Conservation (phyloP, 371 early-diverging fungal species). For the Zychaea mexicana region DNA sequence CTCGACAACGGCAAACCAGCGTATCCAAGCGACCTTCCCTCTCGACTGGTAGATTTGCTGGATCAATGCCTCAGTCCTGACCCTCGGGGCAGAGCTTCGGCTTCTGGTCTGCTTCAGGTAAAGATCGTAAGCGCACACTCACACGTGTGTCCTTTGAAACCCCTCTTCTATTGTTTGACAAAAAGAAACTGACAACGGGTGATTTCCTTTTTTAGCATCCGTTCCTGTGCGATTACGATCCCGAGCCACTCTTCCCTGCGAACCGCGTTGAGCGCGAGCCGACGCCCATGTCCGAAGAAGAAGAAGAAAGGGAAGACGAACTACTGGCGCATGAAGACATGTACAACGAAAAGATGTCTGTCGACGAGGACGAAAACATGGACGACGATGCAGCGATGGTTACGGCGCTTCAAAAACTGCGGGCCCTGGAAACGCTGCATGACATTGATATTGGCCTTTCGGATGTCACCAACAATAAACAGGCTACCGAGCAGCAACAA, state of each 20-base stretch:
- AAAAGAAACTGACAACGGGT: constrained; percentile 1
- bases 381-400: constrained; percentile 23
- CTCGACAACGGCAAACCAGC: constrained; percentile 36
- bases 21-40: constrained; percentile 41
- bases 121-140: not conserved
- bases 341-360: constrained; percentile 4
- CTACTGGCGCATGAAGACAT: constrained; percentile 4
- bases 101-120: constrained; percentile 40
- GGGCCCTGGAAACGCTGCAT: constrained; percentile 26
- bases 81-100: constrained; percentile 35
- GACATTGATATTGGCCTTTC: constrained; percentile 22
- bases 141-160: constrained; percentile 1
- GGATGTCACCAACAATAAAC: not conserved
- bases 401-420: constrained; percentile 24
- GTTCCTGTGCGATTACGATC: constrained; percentile 41
- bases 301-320: constrained; percentile 6
- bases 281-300: constrained; percentile 2
- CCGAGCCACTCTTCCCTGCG: constrained; percentile 39
- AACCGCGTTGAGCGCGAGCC: constrained; percentile 11
- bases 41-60: constrained; percentile 35
- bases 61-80: constrained; percentile 45
- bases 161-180: not conserved
- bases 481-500: not conserved
- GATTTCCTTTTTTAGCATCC: constrained; percentile 30
- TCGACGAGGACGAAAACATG: constrained; percentile 1